A percentile compares a stretch with the other conserved stretches of the same genome.
phyloP scores from a whole-genome alignment of 2,329 filamentous ascomycete genomes.

The Plenodomus biglobosus region DNA sequence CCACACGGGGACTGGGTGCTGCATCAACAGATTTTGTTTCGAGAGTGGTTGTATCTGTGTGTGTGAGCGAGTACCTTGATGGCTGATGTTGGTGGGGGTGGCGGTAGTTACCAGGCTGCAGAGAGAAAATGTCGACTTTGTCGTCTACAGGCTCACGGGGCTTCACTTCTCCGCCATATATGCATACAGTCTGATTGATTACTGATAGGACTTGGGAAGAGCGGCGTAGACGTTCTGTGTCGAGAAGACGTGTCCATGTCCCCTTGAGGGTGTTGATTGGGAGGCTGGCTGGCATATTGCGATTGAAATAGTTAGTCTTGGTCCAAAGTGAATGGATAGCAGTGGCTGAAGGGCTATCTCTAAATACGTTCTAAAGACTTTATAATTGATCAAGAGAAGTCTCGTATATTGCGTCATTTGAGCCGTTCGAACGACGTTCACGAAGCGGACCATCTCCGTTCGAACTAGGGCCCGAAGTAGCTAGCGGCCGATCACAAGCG shows the following conservation, averaged over 20 bases:
- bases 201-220: conserved; percentile 74
- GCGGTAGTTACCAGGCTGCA: conserved; percentile 40
- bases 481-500: conserved; percentile 12
- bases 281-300: conserved; percentile 30
- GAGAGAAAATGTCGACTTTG: conserved; percentile 65
- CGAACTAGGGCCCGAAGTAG: conserved; percentile 2
- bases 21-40: conserved; percentile 25
- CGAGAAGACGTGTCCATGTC: conserved; percentile 43
- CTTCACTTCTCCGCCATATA: conserved; percentile 76
- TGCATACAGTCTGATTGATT: conserved; percentile 59
- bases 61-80: conserved; percentile 25
- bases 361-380: too few relatives aligned
- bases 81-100: conserved; percentile 9
- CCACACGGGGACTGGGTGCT: conserved; percentile 69
- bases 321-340: too few relatives aligned
- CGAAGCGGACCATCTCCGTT: conserved; percentile 9
- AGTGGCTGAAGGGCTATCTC: too few relatives aligned
- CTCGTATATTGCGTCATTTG: conserved; percentile 9
- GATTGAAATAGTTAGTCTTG: too few relatives aligned
- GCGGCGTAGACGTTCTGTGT: conserved; percentile 57
- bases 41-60: conserved; percentile 48
- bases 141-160: conserved; percentile 71
- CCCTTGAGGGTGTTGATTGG: conserved; percentile 34
- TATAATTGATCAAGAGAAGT: too few relatives aligned
- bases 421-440: conserved; percentile 1